phyloP scores from a whole-genome alignment of 192 early-diverging fungal species.

The Gigaspora rosea region DNA sequence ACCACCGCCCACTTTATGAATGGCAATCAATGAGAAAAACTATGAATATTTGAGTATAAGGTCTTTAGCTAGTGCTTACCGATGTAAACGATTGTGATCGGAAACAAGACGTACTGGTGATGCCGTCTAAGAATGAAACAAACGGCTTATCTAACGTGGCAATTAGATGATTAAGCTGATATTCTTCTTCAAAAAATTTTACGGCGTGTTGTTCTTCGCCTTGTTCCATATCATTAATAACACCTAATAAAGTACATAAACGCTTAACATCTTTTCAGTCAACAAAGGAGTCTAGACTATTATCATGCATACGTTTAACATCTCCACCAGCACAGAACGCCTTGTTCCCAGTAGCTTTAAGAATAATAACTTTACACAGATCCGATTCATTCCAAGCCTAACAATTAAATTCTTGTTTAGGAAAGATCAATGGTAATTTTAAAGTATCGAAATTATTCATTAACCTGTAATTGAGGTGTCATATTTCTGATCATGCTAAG shows the following conservation, averaged over 20 bases:
- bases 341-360: conserved; percentile 71
- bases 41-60: too few species aligned
- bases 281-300: too few species aligned
- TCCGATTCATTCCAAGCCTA: conserved; percentile 88
- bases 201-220: conserved; percentile 52
- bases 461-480: conserved; percentile 74
- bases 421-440: background rate
- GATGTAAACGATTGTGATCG: too few species aligned
- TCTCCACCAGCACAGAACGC: conserved; percentile 95
- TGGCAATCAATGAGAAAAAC: background rate
- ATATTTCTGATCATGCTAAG: conserved; percentile 83
- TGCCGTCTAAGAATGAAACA: conserved; percentile 86
- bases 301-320: conserved; percentile 52
- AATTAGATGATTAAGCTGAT: conserved; percentile 88
- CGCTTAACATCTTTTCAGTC: too few species aligned
- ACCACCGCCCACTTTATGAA: conserved; percentile 89
- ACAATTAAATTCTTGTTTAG: background rate
- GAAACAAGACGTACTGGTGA: conserved; percentile 57
- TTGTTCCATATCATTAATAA: conserved; percentile 48
- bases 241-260: conserved; percentile 33
- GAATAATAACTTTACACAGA: conserved; percentile 83
- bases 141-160: conserved; percentile 87
- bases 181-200: conserved; percentile 90
- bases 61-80: too few species aligned
- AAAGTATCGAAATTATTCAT: background rate